Base-by-base conservation (phyloP, 202 grass and related monocot genomes). In the Zoysia matrella region DNA sequence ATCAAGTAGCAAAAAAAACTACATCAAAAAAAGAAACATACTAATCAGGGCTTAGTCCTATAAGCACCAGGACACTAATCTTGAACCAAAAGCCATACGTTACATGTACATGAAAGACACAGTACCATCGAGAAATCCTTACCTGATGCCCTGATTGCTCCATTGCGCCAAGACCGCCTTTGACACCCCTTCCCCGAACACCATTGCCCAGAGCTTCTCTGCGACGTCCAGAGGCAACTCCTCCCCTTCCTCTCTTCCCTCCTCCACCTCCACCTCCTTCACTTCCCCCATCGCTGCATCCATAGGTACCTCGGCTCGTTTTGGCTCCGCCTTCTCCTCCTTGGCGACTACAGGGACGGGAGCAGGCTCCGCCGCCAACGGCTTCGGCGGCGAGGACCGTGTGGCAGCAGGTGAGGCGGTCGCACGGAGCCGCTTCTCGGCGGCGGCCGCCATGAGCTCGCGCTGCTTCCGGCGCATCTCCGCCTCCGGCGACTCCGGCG, bases 81-180 rank as follows among this genome's bases (percentile, higher is more conserved):
- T 74, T 58, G 49, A 8, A 63, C 66, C 18, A 48, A 89, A 89
- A 67, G 48, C 2, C 73, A n/a, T n/a, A 60, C 70, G 43, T 81
- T 72, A 40, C 72, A 67, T 39, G 54, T 53, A 83, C 60, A 3
- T 9, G 73, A 80, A 57, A 71, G 12, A 52, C 51, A 69, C 39
- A 44, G 42, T n/a, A 56, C 47, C 14, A 7, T 14, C n/a, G 46
- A 44, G 39, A 74, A 81, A 60, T 16, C 12, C 74, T 85, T 57
- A 99, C 96, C 89, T 96, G 84, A 99, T 99, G 49, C 96, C 96
- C 84, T 99, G 96, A 68, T 99, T 99, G 75, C 87, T 90, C 96
- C 96, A 99, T 80, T 93, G 96, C 70, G 89, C 91, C 85, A 99
- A 67, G 48, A 99, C 93, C 45, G 86, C 83, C 85, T 86, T 96